Percentiles rank a stretch among this genome's conserved stretches.
phyloP scores from a whole-genome alignment of 2,329 filamentous ascomycete genomes.

The Aphanoascus verrucosus region DNA sequence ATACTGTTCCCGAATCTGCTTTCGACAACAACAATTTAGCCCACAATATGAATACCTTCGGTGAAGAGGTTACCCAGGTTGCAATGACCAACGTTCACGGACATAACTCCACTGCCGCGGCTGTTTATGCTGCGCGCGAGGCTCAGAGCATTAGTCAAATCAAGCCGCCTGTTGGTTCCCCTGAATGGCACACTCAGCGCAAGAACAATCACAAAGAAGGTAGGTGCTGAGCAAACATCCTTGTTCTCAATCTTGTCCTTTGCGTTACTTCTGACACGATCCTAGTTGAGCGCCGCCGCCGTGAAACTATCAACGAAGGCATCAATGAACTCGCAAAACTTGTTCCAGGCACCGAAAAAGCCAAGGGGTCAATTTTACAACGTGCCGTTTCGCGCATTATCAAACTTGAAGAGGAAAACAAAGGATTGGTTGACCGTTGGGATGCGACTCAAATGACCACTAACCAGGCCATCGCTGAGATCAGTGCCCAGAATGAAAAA shows the following conservation, averaged over 20 bases:
- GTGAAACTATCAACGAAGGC: constrained; percentile 97
- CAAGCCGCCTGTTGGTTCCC: constrained; percentile 87
- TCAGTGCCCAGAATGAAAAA: constrained; percentile 86
- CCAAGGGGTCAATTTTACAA: constrained; percentile 93
- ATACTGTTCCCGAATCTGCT: constrained; percentile 26
- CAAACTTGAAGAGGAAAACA: constrained; percentile 52
- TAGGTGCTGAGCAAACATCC: constrained; percentile 35
- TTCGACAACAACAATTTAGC: constrained; percentile 15
- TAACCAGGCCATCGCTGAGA: constrained; percentile 56
- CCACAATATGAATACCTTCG: constrained; percentile 21
- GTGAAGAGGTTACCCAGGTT: constrained; percentile 34
- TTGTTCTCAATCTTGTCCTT: no score
- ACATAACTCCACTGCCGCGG: constrained; percentile 49
- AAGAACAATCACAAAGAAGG: constrained; percentile 99
- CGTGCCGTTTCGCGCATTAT: constrained; percentile 90
- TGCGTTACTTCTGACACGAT: neutral
- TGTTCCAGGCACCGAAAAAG: constrained; percentile 95
- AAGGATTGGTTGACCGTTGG: constrained; percentile 33
- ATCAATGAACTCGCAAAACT: constrained; percentile 98
- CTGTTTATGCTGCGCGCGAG: constrained; percentile 44
- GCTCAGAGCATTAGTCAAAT: constrained; percentile 36
- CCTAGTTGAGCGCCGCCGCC: constrained; percentile 83
- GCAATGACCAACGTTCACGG: constrained; percentile 28
- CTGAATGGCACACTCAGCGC: constrained; percentile 94
- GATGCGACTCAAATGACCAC: constrained; percentile 37